Percentiles rank a stretch among this genome's conserved stretches.
These are phyloP conservation scores for Kodamaea fungicola DNA, from an alignment of 1,139 yeast genomes.

Conservation along the genomic window DNA sequence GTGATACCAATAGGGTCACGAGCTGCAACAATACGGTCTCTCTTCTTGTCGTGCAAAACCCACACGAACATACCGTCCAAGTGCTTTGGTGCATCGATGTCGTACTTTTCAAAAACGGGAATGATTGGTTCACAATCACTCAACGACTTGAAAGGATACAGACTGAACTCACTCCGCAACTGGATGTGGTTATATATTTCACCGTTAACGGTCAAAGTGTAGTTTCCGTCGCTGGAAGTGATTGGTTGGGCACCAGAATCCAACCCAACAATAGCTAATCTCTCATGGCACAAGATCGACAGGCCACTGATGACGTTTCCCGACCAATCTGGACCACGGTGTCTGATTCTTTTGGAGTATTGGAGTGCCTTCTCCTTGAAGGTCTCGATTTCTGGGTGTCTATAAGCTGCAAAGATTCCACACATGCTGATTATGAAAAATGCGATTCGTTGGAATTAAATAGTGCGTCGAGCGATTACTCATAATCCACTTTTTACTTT, in stretches of 20 bases:
- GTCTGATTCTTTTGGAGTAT: conserved; percentile 88
- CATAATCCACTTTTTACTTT: no score
- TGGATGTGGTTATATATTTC: conserved; percentile 96
- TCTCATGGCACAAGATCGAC: conserved; percentile 86
- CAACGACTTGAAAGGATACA: conserved; percentile 77
- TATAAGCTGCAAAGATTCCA: conserved; percentile 94
- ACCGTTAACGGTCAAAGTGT: conserved; percentile 86
- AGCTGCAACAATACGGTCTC: conserved; percentile 90
- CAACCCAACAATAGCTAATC: conserved; percentile 92
- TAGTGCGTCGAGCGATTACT: no score
- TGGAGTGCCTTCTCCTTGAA: conserved; percentile 89
- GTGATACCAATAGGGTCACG: conserved; percentile 98
- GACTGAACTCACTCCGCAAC: conserved; percentile 69
- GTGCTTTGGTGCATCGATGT: conserved; percentile 82
- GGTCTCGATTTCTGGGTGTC: conserved; percentile 71
- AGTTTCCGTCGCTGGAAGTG: conserved; percentile 70
- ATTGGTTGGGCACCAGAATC: conserved; percentile 99
- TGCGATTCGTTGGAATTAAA: no score
- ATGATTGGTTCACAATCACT: conserved; percentile 97
- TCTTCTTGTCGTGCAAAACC: conserved; percentile 78
- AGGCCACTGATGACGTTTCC: conserved; percentile 79
- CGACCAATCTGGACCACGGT: conserved; percentile 99
- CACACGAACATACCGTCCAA: conserved; percentile 98
- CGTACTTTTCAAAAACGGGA: conserved; percentile 86
- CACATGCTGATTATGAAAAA: conserved; percentile 54